Evolutionary conservation across 2,329 filamentous ascomycete genomes (phyloP), one percentile per base, ranked within the genome.

Genomic region (Arthrobotrys pseudoclavata): DNA sequence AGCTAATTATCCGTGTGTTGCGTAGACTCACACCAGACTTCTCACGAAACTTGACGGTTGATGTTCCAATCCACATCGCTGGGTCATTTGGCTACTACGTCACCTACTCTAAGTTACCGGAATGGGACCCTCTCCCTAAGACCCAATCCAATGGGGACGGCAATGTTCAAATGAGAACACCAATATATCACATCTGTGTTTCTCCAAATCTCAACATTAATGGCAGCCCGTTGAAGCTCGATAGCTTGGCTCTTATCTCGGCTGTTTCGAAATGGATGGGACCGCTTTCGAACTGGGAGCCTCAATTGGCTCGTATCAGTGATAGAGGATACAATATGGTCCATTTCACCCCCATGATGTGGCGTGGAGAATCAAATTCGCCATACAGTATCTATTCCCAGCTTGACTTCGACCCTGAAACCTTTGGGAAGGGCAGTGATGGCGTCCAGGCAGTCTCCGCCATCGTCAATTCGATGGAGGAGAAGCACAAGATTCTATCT

Each of bases 221-320:
- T 68, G 90, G 91, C 69, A 86, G 89, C 55, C 88, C 89, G 9
- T 85, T 99, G 81, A 94, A 96, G 0, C 87, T 98, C 81, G 90
- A 96, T 80, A 93, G 95, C 0, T 86, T 99, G 61, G 96, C 93
- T 13, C 88, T 97, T 80, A 97, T 97, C 85, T 98, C 96, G 10
- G 88, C 95, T 69, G 92, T 99, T 79, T 97, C 95, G 83, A 99
- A 99, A 85, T 97, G 97, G 85, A 96, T 99, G 93, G 96, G 96
- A 79, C 90, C 91, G 82, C 93, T 95, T 0, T 87, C 87, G 15
- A 92, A 97, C 82, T 99, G 95, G 94, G 90, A 97, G 83, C 91
- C 89, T 63, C 95, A 98, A 83, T 86, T 99, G 71, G 88, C 88
- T 70, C 94, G 96, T 29, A 97, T 99, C 83, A 92, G 92, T 83